Base-by-base conservation (phyloP, 208 protist species). In the Acanthamoeba divionensis region DNA sequence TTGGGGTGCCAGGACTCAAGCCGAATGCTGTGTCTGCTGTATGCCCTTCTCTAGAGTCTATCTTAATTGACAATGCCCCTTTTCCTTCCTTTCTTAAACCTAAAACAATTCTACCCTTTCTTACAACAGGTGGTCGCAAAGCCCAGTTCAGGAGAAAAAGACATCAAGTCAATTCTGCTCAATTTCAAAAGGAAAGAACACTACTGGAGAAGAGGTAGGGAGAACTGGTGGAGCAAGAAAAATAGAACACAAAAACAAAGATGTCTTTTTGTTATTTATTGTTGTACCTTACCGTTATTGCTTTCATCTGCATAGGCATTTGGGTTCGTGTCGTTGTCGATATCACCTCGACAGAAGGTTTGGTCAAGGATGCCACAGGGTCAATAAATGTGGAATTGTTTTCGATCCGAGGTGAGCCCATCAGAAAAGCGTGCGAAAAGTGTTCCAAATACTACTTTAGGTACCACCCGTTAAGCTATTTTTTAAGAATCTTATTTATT, bases 391-490 rank as follows among this genome's bases (percentile, higher is more conserved):
- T 67, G 18, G 62, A 67, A 33, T 33, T 67, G 13, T 67, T 67
- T 21, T 67, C 62, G 29, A 24, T 67, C 13, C 62, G 62, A 9
- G 62, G 62, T 12, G 62, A 67, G 62, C 62, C 62, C 62, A 26
- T 67, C n/a, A 67, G 38, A 33, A 67, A 67, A 33, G 62, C 62
- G 13, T 67, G 62, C 62, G 62, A 67, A 33, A 67, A 67, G 62
- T 67, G 62, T 33, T 67, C 62, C 62, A 67, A 67, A 33, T 67
- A 67, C 62, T 67, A 67, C 62, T 67, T 67, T 33, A 24, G 62
- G 29, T n/a, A n/a, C n/a, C n/a, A n/a, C n/a, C n/a, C n/a, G n/a
- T n/a, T n/a, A n/a, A n/a, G n/a, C n/a, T n/a, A n/a, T n/a, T n/a
- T n/a, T n/a, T n/a, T n/a, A n/a, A n/a, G n/a, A n/a, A n/a, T n/a